Base-by-base conservation (phyloP, 495 filamentous ascomycete genomes). In the Penicillium steckii region DNA sequence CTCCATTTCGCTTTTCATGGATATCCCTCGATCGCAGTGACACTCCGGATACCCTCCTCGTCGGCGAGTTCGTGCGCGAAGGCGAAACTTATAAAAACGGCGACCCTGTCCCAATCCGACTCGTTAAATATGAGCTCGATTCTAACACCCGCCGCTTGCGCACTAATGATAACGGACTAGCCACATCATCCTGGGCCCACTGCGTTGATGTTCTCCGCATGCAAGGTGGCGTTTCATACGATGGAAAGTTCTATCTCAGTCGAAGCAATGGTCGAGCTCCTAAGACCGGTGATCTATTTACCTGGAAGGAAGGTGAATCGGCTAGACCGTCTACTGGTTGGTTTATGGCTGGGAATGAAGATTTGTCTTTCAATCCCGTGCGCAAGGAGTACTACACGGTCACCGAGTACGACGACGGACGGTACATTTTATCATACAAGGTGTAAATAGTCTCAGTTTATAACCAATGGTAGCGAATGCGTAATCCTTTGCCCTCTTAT, bases 301-400 rank as follows among this genome's bases (percentile, higher is more conserved):
- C 25, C n/a, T 62, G 59, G 62, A 23, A 49, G 7, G 35, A 58
- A 10, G 62, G 62, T 0, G 10, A 46, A 18, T 17, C 32, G 12
- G 53, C 56, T 4, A 43, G 27, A 27, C n/a, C 25, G 2, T 33
- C 46, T 23, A 6, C 18, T 22, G 44, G 48, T 3, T 65, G 48
- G 48, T 62, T 65, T 12, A 55, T 53, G 44, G 52, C 62, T 9
- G 62, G 62, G 0, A 59, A 59, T 48, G 62, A 65, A 43, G 62
- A 65, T 22, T 9, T 62, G 33, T 59, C 56, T 24, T 65, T 42
- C 37, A 59, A 60, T 32, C 30, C 43, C 10, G 50, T 53, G 9
- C 42, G 47, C 8, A 46, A 46, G 55, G 59, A 62, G 50, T 65
- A 57, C 41, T 65, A 65, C 49, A 62, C 62, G 19, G 53, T 61